Evolutionary conservation across 202 grass and related monocot species (phyloP).

Genomic region (Panicum hallii): DNA sequence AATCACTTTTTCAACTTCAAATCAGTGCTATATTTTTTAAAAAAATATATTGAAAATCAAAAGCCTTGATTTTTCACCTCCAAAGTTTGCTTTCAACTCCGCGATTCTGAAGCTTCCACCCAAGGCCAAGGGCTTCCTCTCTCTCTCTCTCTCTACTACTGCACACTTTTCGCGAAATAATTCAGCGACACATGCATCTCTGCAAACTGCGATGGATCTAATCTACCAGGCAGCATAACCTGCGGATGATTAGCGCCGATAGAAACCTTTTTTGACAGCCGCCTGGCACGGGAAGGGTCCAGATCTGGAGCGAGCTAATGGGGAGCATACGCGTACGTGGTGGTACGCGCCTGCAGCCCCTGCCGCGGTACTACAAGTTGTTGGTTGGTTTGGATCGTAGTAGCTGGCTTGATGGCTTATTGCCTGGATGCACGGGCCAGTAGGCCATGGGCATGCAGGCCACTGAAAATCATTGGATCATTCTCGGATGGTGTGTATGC

Average conservation of each 20-base stretch:
- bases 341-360: background rate
- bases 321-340: background rate
- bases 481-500: no score
- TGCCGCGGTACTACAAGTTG: background rate
- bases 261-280: background rate
- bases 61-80: background rate
- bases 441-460: background rate
- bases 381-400: background rate
- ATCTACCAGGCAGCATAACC: background rate
- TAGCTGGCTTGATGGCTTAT: no score
- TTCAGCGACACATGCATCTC: background rate
- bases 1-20: no score
- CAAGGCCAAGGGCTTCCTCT: background rate
- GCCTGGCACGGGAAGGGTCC: background rate
- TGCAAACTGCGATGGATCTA: background rate
- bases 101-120: background rate
- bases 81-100: slow-evolving; percentile 55
- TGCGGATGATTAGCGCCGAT: background rate
- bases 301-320: background rate
- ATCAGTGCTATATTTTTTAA: no score
- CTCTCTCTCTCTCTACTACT: background rate
- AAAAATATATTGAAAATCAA: background rate
- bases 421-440: no score
- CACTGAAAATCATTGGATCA: background rate
- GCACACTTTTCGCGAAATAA: background rate